These are phyloP conservation scores for Alternaria rosae DNA, from an alignment of 2,329 filamentous ascomycete genomes.

Conservation along the genomic window DNA sequence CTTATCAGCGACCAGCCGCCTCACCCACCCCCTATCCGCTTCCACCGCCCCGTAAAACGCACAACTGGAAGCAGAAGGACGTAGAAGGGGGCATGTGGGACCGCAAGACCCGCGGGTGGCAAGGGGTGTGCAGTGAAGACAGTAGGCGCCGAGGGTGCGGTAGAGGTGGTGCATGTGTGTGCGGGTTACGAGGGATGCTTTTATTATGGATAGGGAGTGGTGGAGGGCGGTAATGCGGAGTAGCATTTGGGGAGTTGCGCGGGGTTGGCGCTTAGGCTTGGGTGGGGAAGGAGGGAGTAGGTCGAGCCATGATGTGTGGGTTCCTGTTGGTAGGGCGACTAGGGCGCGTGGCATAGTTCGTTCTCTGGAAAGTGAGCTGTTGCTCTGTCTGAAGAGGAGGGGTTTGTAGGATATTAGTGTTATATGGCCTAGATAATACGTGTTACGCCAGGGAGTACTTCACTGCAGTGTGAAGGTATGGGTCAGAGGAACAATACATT, in stretches of 20 bases:
- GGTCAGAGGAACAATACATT: not conserved
- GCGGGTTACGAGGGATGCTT: not conserved
- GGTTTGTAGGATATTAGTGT: not conserved
- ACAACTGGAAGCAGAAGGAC: not conserved
- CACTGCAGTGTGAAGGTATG: not conserved
- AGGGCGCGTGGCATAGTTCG: not conserved
- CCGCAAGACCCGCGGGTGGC: not conserved
- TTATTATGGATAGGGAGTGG: not conserved
- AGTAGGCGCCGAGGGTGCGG: not conserved
- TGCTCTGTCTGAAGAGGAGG: not conserved
- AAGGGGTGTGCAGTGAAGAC: not conserved
- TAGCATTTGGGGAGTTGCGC: not conserved
- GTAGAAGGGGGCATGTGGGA: not conserved
- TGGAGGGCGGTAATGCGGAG: not conserved
- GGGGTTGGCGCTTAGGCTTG: not conserved
- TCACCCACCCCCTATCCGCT: not conserved
- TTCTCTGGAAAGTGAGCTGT: not conserved
- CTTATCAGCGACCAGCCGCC: not conserved
- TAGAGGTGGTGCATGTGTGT: not conserved
- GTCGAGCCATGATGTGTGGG: conserved; percentile 1
- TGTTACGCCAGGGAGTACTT: too few species aligned
- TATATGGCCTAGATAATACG: not conserved
- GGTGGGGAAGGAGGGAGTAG: not conserved
- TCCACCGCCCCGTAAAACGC: not conserved
- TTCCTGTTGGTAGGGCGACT: not conserved